Evolutionary conservation across 2,329 filamentous ascomycete genomes (phyloP), one percentile per base, ranked within the genome.

Genomic region (Cephalotrichum gorgonifer): DNA sequence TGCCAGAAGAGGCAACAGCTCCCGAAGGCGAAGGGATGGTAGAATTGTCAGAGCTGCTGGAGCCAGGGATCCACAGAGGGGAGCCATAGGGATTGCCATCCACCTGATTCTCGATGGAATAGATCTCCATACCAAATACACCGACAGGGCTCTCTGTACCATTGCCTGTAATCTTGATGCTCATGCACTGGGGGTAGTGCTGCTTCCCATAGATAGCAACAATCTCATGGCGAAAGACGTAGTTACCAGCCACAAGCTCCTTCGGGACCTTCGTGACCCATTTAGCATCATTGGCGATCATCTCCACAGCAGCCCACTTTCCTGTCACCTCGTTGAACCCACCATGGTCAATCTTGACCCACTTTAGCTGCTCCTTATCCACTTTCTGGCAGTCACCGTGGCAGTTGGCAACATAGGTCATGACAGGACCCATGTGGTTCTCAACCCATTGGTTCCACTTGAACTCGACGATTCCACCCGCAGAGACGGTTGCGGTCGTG

Each of bases 361-460:
- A 84, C 54, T 74, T 62, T 23, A 83, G 70, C 5, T 64, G 58
- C 2, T 61, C 64, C 62, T 78, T 76, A 62, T 76, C 71, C 50
- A 73, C 76, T 1, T 62, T 60, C 31, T 9, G 67, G 61, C 76
- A 83, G 60, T 79, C 71, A 25, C 73, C 78, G 30, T 70, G 65
- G 64, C 77, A 81, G 55, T 71, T 71, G 49, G 81, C 81, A 15
- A 85, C 65, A 66, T 84, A 85, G 60, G 74, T 74, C 53, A 85
- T 71, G 55, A 84, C 73, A 7, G 81, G 79, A 0, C 75, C 69
- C 31, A 64, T 53, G 58, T 74, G 72, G 7, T 57, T 61, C 1
- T 61, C 62, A 26, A 69, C 66, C 71, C 70, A 73, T 1, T 53
- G 56, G 22, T 54, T 62, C 70, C 70, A 73, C 41, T 64, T 57